Evolutionary conservation across 1,284 basidiomycete species (phyloP), one percentile per base, ranked within the genome.

Genomic region (Xerocomus amazonicus): DNA sequence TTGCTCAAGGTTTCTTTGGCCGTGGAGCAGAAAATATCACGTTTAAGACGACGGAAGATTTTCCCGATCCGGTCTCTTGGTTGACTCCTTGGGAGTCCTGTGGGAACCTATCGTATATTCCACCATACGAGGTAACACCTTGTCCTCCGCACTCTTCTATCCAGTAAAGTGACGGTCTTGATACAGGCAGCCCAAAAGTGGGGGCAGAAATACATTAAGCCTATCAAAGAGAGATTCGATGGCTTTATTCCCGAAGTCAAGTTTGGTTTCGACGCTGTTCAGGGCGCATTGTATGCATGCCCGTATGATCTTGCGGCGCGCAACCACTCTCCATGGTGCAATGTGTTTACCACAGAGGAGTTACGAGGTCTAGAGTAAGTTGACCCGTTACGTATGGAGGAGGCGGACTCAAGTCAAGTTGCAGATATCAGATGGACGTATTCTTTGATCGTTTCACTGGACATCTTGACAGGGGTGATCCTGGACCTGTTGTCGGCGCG

Each of bases 51-150:
- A 68, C 73, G 48, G 48, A 56, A 2, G 74, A 78, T 50, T 60
- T 72, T 48, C 55, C 59, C 31, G 60, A 66, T 33, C 75, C 73
- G 6, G 66, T 70, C 32, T 71, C 70, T 39, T 75, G 70, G 69
- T 70, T 78, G 50, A 75, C 67, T 10, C 73, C 73, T 26, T 73
- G 71, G 70, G 61, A 70, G 49, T 73, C 70, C 8, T 77, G 76
- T 57, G 48, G 51, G 0, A 51, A 8, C 28, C 45, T 54, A 33
- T 50, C 51, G 3, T 42, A 19, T 33, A 12, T 7, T 43, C 9
- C 48, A 40, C 13, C 48, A 2, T 9, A 1, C n/a, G 8, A 48
- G 51, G 61, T 63, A 14, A 19, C 14, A 13, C 36, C 4, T 14
- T 6, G 6, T 45, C 28, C 6, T 3, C 10, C 31, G 9, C 0